Evolutionary conservation across 2,329 filamentous ascomycete species (phyloP), one percentile per base, ranked within the genome.

Genomic region (Sordariomycetes sp.): DNA sequence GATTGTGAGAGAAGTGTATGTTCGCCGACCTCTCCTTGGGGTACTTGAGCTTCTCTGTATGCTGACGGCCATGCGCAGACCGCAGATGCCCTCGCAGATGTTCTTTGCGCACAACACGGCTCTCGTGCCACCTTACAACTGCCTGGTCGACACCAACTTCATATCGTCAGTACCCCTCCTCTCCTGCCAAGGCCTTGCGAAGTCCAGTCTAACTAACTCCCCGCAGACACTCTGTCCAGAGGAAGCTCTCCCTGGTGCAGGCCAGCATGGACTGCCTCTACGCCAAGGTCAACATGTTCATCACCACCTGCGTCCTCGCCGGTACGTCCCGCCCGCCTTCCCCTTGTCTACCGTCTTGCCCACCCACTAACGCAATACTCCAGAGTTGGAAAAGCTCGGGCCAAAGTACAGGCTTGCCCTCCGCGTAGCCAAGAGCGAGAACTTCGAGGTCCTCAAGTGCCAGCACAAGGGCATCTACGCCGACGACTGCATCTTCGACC

Each of bases 221-320:
- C 36, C 20, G 22, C 39, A 89, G 85, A 45, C 90, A 96, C 71
- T 94, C 90, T 0, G 89, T 97, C 1, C 88, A 91, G 70, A 84
- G 87, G 63, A 97, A 99, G 74, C 81, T 97, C 22, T 89, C 91
- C 36, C 75, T 97, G 13, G 79, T 95, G 22, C 86, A 92, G 60
- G 85, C 86, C 2, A 89, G 96, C 76, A 96, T 96, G 89, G 90
- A 96, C 69, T 87, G 89, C 57, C 79, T 99, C 4, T 95, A 91
- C 69, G 92, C 92, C 20, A 95, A 95, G 65, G 94, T 89, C 69
- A 89, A 85, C 24, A 90, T 90, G 20, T 86, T 94, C 62, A 90
- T 97, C 62, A 96, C 90, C 1, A 75, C 66, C 59, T 79, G 87
- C 74, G 85, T 85, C 63, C 85, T 91, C 80, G 86, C 85, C 57